phyloP scores from a whole-genome alignment of 352 stramenopile species.

The Phytopythium litorale region DNA sequence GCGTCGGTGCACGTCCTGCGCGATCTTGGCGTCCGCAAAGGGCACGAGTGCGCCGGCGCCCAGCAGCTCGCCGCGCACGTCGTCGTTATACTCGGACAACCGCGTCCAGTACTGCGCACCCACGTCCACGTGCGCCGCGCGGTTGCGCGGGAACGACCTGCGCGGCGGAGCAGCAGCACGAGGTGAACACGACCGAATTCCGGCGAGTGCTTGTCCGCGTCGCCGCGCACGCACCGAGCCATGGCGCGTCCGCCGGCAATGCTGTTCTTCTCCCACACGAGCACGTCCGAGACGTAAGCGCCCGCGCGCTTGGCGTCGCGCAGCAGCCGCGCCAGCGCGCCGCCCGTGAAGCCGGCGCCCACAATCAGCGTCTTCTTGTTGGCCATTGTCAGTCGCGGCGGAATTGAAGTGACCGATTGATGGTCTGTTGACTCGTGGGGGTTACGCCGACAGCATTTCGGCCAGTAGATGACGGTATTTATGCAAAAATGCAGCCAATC shows the following conservation, averaged over 20 bases:
- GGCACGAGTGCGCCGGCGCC: constrained; percentile 26
- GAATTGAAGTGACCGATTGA: not conserved
- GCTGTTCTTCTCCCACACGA: constrained; percentile 73
- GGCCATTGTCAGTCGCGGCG: constrained; percentile 8
- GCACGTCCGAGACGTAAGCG: constrained; percentile 26
- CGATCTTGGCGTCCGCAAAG: constrained; percentile 48
- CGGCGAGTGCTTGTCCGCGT: not conserved
- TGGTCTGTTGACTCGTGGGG: not conserved
- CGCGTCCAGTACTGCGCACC: constrained; percentile 69
- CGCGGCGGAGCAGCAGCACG: not conserved
- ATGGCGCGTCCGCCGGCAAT: constrained; percentile 64
- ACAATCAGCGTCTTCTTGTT: constrained; percentile 56
- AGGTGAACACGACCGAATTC: constrained; percentile 1
- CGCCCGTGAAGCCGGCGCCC: constrained; percentile 58
- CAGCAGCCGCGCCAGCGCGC: constrained; percentile 44
- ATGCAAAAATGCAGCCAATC: not conserved
- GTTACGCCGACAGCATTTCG: not conserved
- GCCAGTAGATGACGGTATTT: not conserved
- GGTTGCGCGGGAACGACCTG: constrained; percentile 57
- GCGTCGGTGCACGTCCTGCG: constrained; percentile 36
- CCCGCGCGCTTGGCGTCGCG: constrained; percentile 22
- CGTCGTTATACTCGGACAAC: constrained; percentile 42
- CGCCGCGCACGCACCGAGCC: constrained; percentile 29
- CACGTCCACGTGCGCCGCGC: constrained; percentile 53
- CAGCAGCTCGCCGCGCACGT: constrained; percentile 37